These are phyloP conservation scores for Cystobasidium tubakii DNA, from an alignment of 768 basidiomycete species.

Conservation along the genomic window DNA sequence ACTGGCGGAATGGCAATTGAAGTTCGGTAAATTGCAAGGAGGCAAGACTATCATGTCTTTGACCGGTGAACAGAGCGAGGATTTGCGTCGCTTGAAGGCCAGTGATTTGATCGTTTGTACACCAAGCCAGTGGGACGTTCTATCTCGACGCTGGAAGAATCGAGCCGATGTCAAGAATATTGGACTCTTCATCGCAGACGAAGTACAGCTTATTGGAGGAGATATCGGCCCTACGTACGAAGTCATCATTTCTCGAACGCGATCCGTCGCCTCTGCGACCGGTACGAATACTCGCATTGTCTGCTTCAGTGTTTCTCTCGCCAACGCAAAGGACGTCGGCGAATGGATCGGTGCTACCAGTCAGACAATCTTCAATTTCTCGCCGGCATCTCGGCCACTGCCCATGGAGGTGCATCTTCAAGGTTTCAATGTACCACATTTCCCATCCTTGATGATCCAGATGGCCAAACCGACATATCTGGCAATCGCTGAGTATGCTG, in stretches of 20 bases:
- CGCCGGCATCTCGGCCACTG: slow-evolving; percentile 88
- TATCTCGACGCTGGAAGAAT: slow-evolving; percentile 92
- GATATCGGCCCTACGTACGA: slow-evolving; percentile 95
- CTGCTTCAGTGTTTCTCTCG: slow-evolving; percentile 87
- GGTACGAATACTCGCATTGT: slow-evolving; percentile 75
- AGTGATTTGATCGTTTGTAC: slow-evolving; percentile 92
- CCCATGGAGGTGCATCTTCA: slow-evolving; percentile 97
- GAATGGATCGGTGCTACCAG: slow-evolving; percentile 96
- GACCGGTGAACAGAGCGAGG: slow-evolving; percentile 89
- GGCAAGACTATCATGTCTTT: slow-evolving; percentile 90
- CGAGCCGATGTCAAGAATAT: slow-evolving; percentile 93
- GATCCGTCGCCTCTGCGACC: slow-evolving; percentile 81
- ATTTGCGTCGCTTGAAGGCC: slow-evolving; percentile 79
- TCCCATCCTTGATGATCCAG: slow-evolving; percentile 95
- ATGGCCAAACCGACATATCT: slow-evolving; percentile 99
- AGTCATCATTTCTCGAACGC: slow-evolving; percentile 89
- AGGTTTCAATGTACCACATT: slow-evolving; percentile 91
- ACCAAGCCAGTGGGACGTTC: slow-evolving; percentile 90
- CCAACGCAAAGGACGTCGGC: slow-evolving; percentile 89
- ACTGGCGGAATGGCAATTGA: slow-evolving; percentile 78
- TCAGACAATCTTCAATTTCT: slow-evolving; percentile 96
- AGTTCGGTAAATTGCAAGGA: slow-evolving; percentile 74
- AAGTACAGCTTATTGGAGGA: slow-evolving; percentile 88
- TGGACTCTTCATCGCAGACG: slow-evolving; percentile 87
- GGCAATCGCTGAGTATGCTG: slow-evolving; percentile 78